A percentile compares a stretch with the other conserved stretches of the same genome.
phyloP scores from a whole-genome alignment of 495 filamentous ascomycete genomes.

The Neurospora intermedia region DNA sequence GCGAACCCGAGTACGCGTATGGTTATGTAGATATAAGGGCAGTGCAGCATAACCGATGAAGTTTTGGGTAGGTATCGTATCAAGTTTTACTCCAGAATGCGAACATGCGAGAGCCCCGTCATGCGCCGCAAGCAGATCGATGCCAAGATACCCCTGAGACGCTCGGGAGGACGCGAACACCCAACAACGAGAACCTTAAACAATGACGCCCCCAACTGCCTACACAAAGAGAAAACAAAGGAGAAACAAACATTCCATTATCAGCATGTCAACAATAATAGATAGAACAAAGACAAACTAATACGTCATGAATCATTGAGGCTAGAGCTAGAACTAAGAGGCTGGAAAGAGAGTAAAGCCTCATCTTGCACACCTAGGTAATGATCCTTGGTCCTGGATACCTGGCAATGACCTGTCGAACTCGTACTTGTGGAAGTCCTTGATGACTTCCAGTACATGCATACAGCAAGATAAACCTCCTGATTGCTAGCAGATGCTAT shows the following conservation, averaged over 20 bases:
- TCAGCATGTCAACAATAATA: neutral
- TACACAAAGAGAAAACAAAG: neutral
- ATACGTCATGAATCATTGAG: neutral
- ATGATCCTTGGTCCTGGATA: neutral
- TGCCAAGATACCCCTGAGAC: neutral
- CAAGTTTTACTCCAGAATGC: neutral
- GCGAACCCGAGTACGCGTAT: neutral
- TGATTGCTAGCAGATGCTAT: neutral
- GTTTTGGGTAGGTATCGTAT: neutral
- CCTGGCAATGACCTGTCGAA: neutral
- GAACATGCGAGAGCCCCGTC: neutral
- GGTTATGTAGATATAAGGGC: neutral
- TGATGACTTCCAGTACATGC: neutral
- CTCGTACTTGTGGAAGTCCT: neutral
- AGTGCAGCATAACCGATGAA: neutral
- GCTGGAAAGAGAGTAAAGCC: neutral
- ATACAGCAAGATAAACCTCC: neutral
- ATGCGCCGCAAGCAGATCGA: neutral
- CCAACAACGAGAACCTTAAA: neutral
- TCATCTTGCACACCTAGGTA: neutral
- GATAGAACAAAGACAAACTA: neutral
- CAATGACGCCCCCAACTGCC: neutral
- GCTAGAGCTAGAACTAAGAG: neutral
- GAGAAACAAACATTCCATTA: neutral
- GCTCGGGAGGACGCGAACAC: neutral